Percentiles rank a stretch among this genome's conserved stretches.
phyloP scores from a whole-genome alignment of 345 rosid genomes.

The Euphorbia pulcherrima region DNA sequence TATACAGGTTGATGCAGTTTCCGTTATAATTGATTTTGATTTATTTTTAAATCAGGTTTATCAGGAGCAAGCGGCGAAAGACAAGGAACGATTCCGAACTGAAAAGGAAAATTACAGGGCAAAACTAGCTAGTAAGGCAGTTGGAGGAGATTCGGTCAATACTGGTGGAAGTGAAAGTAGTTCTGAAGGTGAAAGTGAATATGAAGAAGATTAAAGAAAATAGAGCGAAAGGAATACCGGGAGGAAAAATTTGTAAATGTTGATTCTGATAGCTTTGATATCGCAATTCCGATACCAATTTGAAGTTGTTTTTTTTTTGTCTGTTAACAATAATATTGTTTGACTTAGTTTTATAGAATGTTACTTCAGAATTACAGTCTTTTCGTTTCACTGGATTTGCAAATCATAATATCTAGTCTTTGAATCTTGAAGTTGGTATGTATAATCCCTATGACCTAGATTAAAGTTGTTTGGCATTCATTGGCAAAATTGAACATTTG shows the following conservation, averaged over 20 bases:
- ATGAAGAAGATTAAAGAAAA: constrained; percentile 42
- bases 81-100: constrained; percentile 76
- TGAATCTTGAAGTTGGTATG: no score
- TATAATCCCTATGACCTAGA: no score
- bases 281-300: constrained; percentile 18
- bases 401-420: no score
- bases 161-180: constrained; percentile 41
- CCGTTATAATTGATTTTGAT: background rate
- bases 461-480: no score
- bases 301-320: constrained; percentile 16
- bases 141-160: constrained; percentile 46
- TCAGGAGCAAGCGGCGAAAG: constrained; percentile 77
- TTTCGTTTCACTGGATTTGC: background rate
- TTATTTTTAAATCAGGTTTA: constrained; percentile 21
- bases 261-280: constrained; percentile 19
- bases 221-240: constrained; percentile 30
- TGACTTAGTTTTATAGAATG: background rate
- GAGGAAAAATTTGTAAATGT: constrained; percentile 27
- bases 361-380: background rate
- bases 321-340: background rate
- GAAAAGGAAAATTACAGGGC: constrained; percentile 88
- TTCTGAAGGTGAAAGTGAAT: constrained; percentile 46
- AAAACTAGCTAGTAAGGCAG: constrained; percentile 43
- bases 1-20: background rate
- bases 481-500: no score